Conservation (phyloP, 2,329 filamentous ascomycete species). For the Lachnellula subtilissima region DNA sequence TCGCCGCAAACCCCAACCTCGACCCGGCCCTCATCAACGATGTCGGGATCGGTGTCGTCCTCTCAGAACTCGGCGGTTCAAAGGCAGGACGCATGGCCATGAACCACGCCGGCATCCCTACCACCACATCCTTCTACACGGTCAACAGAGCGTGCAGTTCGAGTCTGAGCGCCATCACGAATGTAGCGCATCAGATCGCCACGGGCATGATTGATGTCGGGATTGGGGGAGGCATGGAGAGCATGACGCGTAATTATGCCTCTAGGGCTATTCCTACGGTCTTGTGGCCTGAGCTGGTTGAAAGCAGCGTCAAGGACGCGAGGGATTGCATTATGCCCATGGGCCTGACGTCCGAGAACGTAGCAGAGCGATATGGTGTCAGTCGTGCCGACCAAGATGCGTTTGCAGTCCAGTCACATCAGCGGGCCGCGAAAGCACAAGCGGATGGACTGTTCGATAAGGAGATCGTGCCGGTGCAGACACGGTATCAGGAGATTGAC, state of each 20-base stretch:
- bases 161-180: conserved; percentile 71
- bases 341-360: conserved; percentile 87
- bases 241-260: conserved; percentile 91
- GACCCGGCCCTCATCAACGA: conserved; percentile 69
- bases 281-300: conserved; percentile 68
- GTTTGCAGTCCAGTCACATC: conserved; percentile 72
- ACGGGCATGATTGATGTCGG: conserved; percentile 67
- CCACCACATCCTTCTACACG: conserved; percentile 72
- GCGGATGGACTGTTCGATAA: conserved; percentile 63
- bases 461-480: conserved; percentile 78
- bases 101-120: conserved; percentile 74
- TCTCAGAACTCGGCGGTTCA: conserved; percentile 83
- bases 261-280: conserved; percentile 77
- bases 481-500: conserved; percentile 60
- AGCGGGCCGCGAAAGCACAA: conserved; percentile 66
- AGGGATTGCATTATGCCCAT: conserved; percentile 90
- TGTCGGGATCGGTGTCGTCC: conserved; percentile 80
- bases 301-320: conserved; percentile 62
- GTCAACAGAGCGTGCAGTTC: conserved; percentile 84
- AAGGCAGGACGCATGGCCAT: conserved; percentile 91
- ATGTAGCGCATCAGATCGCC: conserved; percentile 70
- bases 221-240: conserved; percentile 89
- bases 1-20: conserved; percentile 67
- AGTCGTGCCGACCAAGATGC: conserved; percentile 73
- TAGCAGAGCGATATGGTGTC: conserved; percentile 72